A percentile compares a stretch with the other conserved stretches of the same genome.
phyloP scores from a whole-genome alignment of 768 basidiomycete genomes.

The Nidularia pulvinata region DNA sequence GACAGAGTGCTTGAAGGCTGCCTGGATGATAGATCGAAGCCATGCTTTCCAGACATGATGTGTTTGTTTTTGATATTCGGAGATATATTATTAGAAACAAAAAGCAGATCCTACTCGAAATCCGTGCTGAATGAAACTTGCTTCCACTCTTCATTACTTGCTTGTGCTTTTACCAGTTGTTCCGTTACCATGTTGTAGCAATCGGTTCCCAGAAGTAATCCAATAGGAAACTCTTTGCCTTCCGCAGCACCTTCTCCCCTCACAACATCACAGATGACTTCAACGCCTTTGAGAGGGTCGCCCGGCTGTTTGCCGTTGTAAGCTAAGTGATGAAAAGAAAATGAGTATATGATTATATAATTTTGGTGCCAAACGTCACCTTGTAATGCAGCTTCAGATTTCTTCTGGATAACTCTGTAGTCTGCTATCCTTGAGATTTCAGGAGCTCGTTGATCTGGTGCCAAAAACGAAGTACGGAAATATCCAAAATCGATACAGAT shows the following conservation, averaged over 20 bases:
- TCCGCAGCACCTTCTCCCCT: slow-evolving; percentile 22
- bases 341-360: not conserved
- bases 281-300: slow-evolving; percentile 29
- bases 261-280: slow-evolving; percentile 28
- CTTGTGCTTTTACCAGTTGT: slow-evolving; percentile 9
- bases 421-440: slow-evolving; percentile 27
- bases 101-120: no score
- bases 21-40: no score
- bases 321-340: slow-evolving; percentile 11
- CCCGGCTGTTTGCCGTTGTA: slow-evolving; percentile 33
- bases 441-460: slow-evolving; percentile 19
- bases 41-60: no score
- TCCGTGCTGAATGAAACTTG: slow-evolving; percentile 21
- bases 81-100: no score
- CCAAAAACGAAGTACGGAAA: slow-evolving; percentile 34
- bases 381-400: slow-evolving; percentile 18
- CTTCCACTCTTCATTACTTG: slow-evolving; percentile 26
- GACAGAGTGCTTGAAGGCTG: no score
- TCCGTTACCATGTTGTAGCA: slow-evolving; percentile 17
- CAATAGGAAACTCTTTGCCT: slow-evolving; percentile 25
- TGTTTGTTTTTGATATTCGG: no score
- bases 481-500: slow-evolving; percentile 36
- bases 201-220: slow-evolving; percentile 25
- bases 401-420: slow-evolving; percentile 20
- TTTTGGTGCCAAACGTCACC: slow-evolving; percentile 9